Evolutionary conservation across 305 asterid genomes (phyloP), one percentile per base, ranked within the genome.

Genomic region (Vinca major): DNA sequence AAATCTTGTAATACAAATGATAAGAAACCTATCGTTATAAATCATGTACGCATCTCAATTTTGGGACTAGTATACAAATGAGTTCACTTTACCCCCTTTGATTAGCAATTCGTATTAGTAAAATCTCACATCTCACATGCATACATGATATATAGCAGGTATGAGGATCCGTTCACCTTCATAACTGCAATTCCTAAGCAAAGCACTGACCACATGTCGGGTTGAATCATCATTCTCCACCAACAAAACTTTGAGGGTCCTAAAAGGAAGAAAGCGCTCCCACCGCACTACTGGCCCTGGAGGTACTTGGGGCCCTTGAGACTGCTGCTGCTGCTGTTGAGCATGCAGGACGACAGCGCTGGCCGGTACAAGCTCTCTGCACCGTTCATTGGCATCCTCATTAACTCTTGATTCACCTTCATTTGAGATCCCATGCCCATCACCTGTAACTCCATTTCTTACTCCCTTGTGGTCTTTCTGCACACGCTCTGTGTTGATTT

Each of bases 211-310:
- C 66, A 84, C 79, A 63, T 84, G 86, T 16, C 86, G 79, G 41
- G 88, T 84, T 36, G 86, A 84, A 64, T 84, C 81, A 69, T 81
- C 88, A 69, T 77, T 75, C 68, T 83, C 88, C 74, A 83, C 88
- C 72, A 83, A 77, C 54, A 83, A 75, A 77, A 83, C 84, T 75
- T 81, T 79, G 60, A 84, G 80, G 68, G 82, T 71, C 68, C 80
- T 83, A 52, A 76, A 64, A 55, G 85, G 88, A 65, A 81, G 86
- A 80, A 83, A 83, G 74, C 75, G 69, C 60, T 81, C 86, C 88
- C 86, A 84, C n/a, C 67, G 74, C 68, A 81, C 83, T 5, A 75
- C 65, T 50, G 76, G 62, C 44, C 77, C 77, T 65, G 67, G 86
- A 67, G 79, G 66, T 45, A 37, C 43, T 51, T 61, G 74, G 20